Conservation (phyloP, 352 stramenopile species). For the Phytophthora litchii region DNA sequence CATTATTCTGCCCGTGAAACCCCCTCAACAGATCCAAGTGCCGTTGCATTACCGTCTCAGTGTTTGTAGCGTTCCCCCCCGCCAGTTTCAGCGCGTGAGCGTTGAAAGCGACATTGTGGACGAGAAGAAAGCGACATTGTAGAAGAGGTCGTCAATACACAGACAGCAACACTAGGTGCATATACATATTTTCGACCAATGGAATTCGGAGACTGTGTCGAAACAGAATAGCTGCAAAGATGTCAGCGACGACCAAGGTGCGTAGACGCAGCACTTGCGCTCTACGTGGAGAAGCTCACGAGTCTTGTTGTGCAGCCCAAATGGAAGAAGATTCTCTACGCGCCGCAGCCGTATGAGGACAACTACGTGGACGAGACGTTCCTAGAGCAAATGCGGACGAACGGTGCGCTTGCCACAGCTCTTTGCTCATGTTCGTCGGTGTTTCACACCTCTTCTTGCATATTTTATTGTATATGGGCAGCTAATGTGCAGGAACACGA, state of each 20-base stretch:
- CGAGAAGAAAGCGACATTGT: too few species aligned
- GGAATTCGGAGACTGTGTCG: not conserved
- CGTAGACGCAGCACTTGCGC: not conserved
- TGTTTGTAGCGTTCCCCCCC: too few species aligned
- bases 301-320: constrained; percentile 19
- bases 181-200: constrained; percentile 24
- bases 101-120: not conserved
- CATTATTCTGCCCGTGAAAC: not conserved
- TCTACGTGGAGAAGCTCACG: constrained; percentile 2
- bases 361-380: constrained; percentile 92
- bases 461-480: constrained; percentile 18
- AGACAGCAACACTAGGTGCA: too few species aligned
- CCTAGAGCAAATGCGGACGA: constrained; percentile 91
- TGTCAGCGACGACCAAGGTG: constrained; percentile 27
- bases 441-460: too few species aligned
- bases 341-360: constrained; percentile 88
- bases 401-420: constrained; percentile 50
- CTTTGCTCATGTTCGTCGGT: not conserved
- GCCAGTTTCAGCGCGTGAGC: too few species aligned
- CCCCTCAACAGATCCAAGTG: too few species aligned
- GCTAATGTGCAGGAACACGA: constrained; percentile 85
- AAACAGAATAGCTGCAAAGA: not conserved
- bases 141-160: too few species aligned
- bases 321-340: constrained; percentile 91
- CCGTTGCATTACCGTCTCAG: too few species aligned